These are phyloP conservation scores for Wickerhamomyces ciferrii DNA, from an alignment of 805 yeast species.

Conservation along the genomic window DNA sequence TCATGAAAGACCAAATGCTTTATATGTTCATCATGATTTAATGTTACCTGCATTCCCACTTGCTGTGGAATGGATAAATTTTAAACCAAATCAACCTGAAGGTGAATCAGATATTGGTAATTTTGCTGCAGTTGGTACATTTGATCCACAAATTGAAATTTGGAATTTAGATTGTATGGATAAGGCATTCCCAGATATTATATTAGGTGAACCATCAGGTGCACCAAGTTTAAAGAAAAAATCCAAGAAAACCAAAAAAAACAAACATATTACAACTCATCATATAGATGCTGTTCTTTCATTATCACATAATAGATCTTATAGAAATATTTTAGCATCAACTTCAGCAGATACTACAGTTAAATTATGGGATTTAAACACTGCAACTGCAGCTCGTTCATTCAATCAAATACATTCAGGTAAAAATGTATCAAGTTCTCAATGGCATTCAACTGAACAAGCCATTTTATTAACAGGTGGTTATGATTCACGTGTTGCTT, in stretches of 20 bases:
- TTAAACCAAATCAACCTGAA: conserved; percentile 48
- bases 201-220: conserved; percentile 69
- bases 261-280: conserved; percentile 58
- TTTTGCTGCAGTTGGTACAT: conserved; percentile 94
- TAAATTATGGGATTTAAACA: conserved; percentile 88
- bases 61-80: conserved; percentile 93
- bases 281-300: conserved; percentile 95
- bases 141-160: conserved; percentile 94
- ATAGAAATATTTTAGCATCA: conserved; percentile 83
- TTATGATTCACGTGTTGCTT: conserved; percentile 76
- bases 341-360: conserved; percentile 95
- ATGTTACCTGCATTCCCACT: conserved; percentile 97
- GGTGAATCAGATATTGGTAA: conserved; percentile 60
- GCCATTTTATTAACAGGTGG: conserved; percentile 84
- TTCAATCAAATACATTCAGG: conserved; percentile 65
- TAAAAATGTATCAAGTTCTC: conserved; percentile 78
- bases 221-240: conserved; percentile 30
- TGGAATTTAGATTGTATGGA: conserved; percentile 95
- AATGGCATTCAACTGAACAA: conserved; percentile 75
- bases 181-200: conserved; percentile 90
- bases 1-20: conserved; percentile 60
- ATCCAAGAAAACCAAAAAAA: conserved; percentile 42
- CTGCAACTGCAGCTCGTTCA: conserved; percentile 73
- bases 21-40: conserved; percentile 93
- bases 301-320: conserved; percentile 72